Percentiles rank a stretch among this genome's conserved stretches.
Evolutionary conservation across 805 yeast species (phyloP).

Genomic region (Pichia heedii): DNA sequence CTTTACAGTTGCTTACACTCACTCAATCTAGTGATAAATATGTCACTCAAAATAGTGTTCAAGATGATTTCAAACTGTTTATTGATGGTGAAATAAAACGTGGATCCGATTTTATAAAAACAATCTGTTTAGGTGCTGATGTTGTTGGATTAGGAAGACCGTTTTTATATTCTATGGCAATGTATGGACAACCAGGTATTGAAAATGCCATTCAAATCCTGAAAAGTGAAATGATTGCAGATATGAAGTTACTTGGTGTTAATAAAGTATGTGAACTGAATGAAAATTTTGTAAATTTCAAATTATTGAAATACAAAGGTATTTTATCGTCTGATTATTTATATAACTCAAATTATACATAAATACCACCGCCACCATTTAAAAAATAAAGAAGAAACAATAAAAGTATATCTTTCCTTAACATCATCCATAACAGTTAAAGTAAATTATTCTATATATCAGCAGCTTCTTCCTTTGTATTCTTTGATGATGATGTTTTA

Average conservation of each 20-base stretch:
- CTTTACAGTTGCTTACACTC: no score
- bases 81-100: slow-evolving; percentile 74
- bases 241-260: slow-evolving; percentile 57
- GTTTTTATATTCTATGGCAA: slow-evolving; percentile 66
- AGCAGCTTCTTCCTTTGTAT: slow-evolving; percentile 5
- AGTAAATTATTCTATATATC: not conserved
- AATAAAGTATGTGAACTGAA: slow-evolving; percentile 36
- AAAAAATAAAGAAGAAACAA: slow-evolving; percentile 2
- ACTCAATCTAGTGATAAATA: slow-evolving; percentile 26
- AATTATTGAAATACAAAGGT: slow-evolving; percentile 36
- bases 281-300: slow-evolving; percentile 29
- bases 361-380: slow-evolving; percentile 24
- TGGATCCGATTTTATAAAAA: slow-evolving; percentile 71
- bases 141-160: slow-evolving; percentile 67
- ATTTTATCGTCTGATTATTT: slow-evolving; percentile 55
- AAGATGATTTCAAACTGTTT: slow-evolving; percentile 47
- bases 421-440: no score
- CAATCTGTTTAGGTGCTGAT: slow-evolving; percentile 65
- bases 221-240: slow-evolving; percentile 47
- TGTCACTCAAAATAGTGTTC: slow-evolving; percentile 30
- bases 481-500: slow-evolving; percentile 13
- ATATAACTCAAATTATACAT: slow-evolving; percentile 35
- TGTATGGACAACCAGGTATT: slow-evolving; percentile 70
- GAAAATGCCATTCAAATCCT: slow-evolving; percentile 32
- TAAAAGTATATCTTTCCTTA: not conserved